Evolutionary conservation across 495 filamentous ascomycete genomes (phyloP).

Genomic region (Endocarpon pusillum): DNA sequence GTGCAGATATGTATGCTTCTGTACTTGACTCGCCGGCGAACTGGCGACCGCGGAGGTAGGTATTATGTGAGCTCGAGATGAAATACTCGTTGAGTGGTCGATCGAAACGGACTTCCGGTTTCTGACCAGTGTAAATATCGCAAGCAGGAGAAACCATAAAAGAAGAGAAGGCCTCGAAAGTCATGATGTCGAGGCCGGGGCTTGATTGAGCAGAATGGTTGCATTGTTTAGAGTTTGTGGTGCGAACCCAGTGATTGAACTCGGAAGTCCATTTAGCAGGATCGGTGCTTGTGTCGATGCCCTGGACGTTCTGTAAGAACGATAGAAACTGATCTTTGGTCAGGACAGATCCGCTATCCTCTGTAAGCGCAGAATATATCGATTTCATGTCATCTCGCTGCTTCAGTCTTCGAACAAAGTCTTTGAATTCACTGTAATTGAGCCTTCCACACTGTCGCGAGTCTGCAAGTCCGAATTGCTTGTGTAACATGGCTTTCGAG

Average conservation of each 20-base stretch:
- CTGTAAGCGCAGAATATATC: conserved; percentile 40
- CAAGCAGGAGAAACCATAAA: conserved; percentile 66
- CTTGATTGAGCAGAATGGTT: conserved; percentile 26
- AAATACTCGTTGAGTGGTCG: conserved; percentile 92
- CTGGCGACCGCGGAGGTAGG: conserved; percentile 83
- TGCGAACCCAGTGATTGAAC: conserved; percentile 60
- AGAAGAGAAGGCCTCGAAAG: conserved; percentile 51
- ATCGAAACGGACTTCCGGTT: conserved; percentile 44
- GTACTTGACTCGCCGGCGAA: conserved; percentile 77
- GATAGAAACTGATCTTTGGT: conserved; percentile 51
- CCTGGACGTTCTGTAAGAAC: conserved; percentile 61
- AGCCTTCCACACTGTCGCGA: conserved; percentile 39
- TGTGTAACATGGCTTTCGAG: conserved; percentile 50
- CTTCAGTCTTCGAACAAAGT: conserved; percentile 69
- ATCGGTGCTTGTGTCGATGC: conserved; percentile 53
- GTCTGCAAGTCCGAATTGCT: conserved; percentile 67
- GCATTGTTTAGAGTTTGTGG: conserved; percentile 38
- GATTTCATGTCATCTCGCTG: conserved; percentile 60
- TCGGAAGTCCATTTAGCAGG: conserved; percentile 47
- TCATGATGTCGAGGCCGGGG: conserved; percentile 38
- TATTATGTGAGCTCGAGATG: conserved; percentile 97
- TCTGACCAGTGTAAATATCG: conserved; percentile 34
- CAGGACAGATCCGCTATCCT: conserved; percentile 40
- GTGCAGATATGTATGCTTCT: conserved; percentile 83
- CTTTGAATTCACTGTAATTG: conserved; percentile 58